phyloP scores from a whole-genome alignment of 208 protist genomes.

The Leishmania tropica region DNA sequence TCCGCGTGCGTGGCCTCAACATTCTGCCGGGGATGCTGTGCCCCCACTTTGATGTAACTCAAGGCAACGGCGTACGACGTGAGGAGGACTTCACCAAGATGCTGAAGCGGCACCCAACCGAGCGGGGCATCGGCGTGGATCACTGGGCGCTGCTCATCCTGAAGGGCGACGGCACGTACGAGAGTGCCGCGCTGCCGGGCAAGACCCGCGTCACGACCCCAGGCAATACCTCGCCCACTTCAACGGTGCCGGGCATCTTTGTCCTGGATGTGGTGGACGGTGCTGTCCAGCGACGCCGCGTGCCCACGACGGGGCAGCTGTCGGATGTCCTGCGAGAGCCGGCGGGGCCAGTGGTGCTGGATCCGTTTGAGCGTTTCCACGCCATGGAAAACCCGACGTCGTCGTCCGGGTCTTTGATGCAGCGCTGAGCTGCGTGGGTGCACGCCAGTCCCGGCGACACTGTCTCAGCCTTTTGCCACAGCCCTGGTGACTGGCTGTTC shows the following conservation, averaged over 20 bases:
- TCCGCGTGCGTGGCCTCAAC: conserved; percentile 81
- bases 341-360: conserved; percentile 58
- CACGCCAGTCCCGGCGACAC: not conserved
- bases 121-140: conserved; percentile 87
- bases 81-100: conserved; percentile 83
- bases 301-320: conserved; percentile 40
- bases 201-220: conserved; percentile 39
- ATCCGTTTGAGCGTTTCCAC: conserved; percentile 86
- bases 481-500: not conserved
- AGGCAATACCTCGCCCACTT: conserved; percentile 6
- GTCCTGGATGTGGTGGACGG: conserved; percentile 71
- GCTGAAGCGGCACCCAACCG: conserved; percentile 86
- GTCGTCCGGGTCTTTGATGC: conserved; percentile 53
- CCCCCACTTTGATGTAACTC: conserved; percentile 79
- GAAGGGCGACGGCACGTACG: conserved; percentile 69
- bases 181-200: conserved; percentile 57
- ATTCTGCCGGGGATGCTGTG: conserved; percentile 87
- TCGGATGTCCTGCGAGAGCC: conserved; percentile 57
- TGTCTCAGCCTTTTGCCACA: not conserved
- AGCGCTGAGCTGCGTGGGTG: conserved; percentile 9
- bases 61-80: conserved; percentile 76
- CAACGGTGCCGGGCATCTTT: conserved; percentile 47
- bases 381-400: conserved; percentile 85
- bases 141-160: conserved; percentile 86
- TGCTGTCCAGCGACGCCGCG: conserved; percentile 25